Conservation (phyloP, 371 early-diverging fungal genomes). For the Mortierella sp. region DNA sequence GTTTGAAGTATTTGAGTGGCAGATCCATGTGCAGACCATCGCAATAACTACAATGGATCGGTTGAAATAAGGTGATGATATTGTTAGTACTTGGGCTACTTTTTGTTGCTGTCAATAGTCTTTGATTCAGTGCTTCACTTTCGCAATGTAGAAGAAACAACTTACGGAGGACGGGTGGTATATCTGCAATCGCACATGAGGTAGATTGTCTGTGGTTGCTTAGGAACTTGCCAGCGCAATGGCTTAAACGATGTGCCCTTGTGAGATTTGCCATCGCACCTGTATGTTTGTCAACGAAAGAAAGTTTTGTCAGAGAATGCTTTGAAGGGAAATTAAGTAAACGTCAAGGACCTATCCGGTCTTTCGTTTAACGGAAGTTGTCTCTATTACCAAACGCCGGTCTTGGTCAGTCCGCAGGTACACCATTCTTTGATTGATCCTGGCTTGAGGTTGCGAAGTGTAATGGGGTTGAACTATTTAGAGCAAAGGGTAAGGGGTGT, state of each 20-base stretch:
- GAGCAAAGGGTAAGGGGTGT: not conserved
- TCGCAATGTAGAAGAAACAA: not conserved
- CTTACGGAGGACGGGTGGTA: constrained; percentile 53
- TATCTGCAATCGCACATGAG: constrained; percentile 60
- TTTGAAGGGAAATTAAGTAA: not conserved
- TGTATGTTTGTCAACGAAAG: not conserved
- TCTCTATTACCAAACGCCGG: constrained; percentile 53
- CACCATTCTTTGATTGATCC: constrained; percentile 62
- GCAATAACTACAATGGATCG: constrained; percentile 24
- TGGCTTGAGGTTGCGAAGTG: constrained; percentile 55
- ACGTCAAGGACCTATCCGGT: not conserved
- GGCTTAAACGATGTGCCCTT: constrained; percentile 60
- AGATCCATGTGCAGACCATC: constrained; percentile 60
- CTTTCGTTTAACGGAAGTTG: not conserved
- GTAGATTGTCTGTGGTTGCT: constrained; percentile 51
- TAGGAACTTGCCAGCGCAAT: constrained; percentile 56
- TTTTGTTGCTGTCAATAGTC: no score
- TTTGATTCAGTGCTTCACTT: no score
- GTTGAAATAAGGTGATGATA: not conserved
- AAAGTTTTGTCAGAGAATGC: no score
- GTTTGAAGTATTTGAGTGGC: constrained; percentile 52
- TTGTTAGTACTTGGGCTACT: not conserved
- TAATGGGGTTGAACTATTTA: constrained; percentile 57
- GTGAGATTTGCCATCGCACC: constrained; percentile 58
- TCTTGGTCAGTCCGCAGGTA: constrained; percentile 60